Evolutionary conservation across 768 basidiomycete species (phyloP), one percentile per base, ranked within the genome.

Genomic region (Agaricus blazei): DNA sequence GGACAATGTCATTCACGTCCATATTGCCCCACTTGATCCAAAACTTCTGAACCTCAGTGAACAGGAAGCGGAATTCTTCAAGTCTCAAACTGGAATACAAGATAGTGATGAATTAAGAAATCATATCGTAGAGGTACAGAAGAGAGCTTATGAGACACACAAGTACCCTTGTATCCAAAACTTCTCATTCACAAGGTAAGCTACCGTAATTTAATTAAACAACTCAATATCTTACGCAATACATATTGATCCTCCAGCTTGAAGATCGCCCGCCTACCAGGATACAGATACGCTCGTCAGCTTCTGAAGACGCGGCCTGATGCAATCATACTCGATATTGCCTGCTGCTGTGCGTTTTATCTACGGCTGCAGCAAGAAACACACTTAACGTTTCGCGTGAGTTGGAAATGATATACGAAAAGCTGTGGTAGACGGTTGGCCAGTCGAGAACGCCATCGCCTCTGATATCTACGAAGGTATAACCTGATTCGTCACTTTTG

Each of bases 351-450:
- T 78, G 31, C 52, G 68, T 64, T 24, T 14, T 48, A 40, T 36
- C 29, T 42, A 49, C 36, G 34, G 11, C 34, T 34, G 34, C 34
- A 2, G 24, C 24, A 38, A 53, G n/a, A 29, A 47, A 3, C 4
- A 19, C 34, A 8, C 47, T 48, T 28, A 29, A 43, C 15, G 2
- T 34, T 19, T 28, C 49, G 8, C 37, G 26, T 28, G 9, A 77
- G 76, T 76, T 55, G 75, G 76, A 4, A 73, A 70, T 43, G 75
- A 74, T 52, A 42, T 67, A 8, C 57, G 75, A n/a, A 75, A 75
- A 56, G 68, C 67, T 4, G 71, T 71, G 12, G 54, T 60, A 5
- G 76, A 75, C 62, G 73, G 75, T 2, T 77, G 69, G 68, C 72
- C 74, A 1, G 62, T 64, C 2, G 40, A 68, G 48, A 67, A 71